Evolutionary conservation across 768 basidiomycete genomes (phyloP), one percentile per base, ranked within the genome.

Genomic region (Tephrocybe sp.): DNA sequence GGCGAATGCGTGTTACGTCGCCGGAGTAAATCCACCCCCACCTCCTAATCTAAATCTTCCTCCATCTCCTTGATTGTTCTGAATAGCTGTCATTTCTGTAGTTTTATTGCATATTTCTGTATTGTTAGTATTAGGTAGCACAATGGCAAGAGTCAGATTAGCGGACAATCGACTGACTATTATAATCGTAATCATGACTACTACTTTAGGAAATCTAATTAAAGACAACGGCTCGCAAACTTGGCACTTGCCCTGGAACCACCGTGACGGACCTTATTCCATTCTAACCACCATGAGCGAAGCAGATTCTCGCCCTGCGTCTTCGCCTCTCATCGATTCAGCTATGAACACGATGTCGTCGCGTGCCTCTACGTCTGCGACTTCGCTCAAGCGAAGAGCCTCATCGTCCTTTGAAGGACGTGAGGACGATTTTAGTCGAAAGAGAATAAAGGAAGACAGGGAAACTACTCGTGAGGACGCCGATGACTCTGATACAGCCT

Each of bases 391-490:
- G 66, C 83, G 87, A 58, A 74, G 76, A 44, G 83, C 79, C 15
- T 84, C 86, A 19, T 68, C 78, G 9, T 78, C 81, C 49, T 83
- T 81, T 61, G 79, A 83, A 52, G 74, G 67, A 43, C 58, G 66
- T 28, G 74, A 73, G 51, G 71, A 62, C 38, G 74, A 78, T 51
- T 62, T 68, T 56, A 78, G 70, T 58, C 73, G 79, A 58, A 88
- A 89, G 75, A 77, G 80, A 63, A 62, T 80, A 60, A 87, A 78
- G 64, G 80, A 81, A 51, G 72, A 70, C 30, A 50, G 45, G n/a
- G 65, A 64, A 28, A 47, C 55, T 38, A 18, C 37, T 19, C 49
- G 42, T 9, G 47, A 52, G 16, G 51, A 42, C 34, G 21, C 9
- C n/a, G 39, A 48, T 26, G 44, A 45, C 27, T 5, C 36, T 39